Base-by-base conservation (phyloP, 345 rosid genomes). In the Moringa oleifera region DNA sequence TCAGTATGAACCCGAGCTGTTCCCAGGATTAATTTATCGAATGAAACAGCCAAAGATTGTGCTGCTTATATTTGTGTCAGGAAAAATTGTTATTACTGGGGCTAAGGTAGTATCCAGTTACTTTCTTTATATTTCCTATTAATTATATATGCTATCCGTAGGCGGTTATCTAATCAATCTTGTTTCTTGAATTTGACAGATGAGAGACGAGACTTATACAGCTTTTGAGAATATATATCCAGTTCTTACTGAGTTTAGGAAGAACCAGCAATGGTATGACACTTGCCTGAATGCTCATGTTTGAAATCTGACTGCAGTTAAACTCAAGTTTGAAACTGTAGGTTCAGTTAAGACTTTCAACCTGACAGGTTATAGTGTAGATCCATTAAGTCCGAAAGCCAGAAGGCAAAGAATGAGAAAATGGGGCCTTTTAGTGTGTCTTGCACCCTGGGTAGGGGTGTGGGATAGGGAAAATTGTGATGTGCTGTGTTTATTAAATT, bases 21-120 rank as follows among this genome's bases (percentile, higher is more conserved):
- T 95, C 60, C 99, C 97, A 1, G 97, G 99, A 20, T 74, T 95
- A 36, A 95, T 95, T 50, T 95, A 95, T 70, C 83, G 97, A 31
- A 95, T 95, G 97, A 95, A 91, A 73, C 88, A 80, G n/a, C 99
- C 99, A 0, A 95, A 91, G 75, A 89, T 95, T 57, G 99, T 95
- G 55, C 95, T 95, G 25, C 90, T 95, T 37, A 95, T 95, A 55
- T 94, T 95, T 64, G 97, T 91, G 20, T 91, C 97, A 0, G 97
- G 99, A 22, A 95, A 95, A 75, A 95, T 95, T 55, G 99, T 95
- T 53, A 90, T 95, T 57, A 91, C 99, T 11, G 99, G 99, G 52
- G 99, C 99, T 45, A 95, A 95, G 97, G 97, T 90, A 70, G 23
- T n/a, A 57, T n/a, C 4, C 18, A 4, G 4, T 9, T 58, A 31